These are phyloP conservation scores for Nymphaea colorata DNA, from an alignment of 164 flowering plant genomes.

Conservation along the genomic window DNA sequence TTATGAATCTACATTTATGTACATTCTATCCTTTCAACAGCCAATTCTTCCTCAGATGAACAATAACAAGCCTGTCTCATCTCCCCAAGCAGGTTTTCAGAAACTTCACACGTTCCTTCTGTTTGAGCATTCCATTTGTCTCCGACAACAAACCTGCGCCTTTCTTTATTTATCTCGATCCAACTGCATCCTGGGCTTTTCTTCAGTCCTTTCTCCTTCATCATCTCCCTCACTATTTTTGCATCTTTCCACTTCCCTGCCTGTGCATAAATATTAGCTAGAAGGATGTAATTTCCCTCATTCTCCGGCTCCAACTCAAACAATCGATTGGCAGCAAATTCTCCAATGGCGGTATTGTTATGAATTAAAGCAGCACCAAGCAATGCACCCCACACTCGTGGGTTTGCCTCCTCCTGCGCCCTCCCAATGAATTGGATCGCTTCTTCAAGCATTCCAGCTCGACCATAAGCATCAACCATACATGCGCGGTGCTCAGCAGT, in stretches of 20 bases:
- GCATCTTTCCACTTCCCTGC: slow-evolving; percentile 82
- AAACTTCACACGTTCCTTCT: slow-evolving; percentile 21
- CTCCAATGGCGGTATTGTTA: slow-evolving; percentile 57
- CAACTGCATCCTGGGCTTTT: slow-evolving; percentile 67
- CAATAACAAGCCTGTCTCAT: slow-evolving; percentile 40
- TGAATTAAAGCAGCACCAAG: slow-evolving; percentile 57
- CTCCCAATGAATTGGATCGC: slow-evolving; percentile 45
- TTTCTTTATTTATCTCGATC: slow-evolving; percentile 40
- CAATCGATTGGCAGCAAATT: slow-evolving; percentile 38
- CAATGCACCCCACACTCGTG: slow-evolving; percentile 77
- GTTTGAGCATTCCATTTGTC: slow-evolving; percentile 25
- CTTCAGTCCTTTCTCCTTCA: slow-evolving; percentile 45
- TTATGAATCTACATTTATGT: too few relatives aligned
- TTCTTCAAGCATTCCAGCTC: slow-evolving; percentile 61
- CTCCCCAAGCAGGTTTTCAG: slow-evolving; percentile 26
- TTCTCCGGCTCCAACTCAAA: slow-evolving; percentile 71
- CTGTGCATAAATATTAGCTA: slow-evolving; percentile 74
- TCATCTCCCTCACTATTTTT: slow-evolving; percentile 41
- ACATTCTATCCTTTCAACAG: slow-evolving; percentile 1
- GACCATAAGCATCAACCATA: slow-evolving; percentile 61
- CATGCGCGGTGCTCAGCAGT: slow-evolving; percentile 76
- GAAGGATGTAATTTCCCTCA: slow-evolving; percentile 49
- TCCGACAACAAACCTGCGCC: slow-evolving; percentile 26
- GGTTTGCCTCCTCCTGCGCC: slow-evolving; percentile 64
- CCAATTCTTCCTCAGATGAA: slow-evolving; percentile 13